Conservation (phyloP, 1,284 basidiomycete species). For the Peniophora sp. region DNA sequence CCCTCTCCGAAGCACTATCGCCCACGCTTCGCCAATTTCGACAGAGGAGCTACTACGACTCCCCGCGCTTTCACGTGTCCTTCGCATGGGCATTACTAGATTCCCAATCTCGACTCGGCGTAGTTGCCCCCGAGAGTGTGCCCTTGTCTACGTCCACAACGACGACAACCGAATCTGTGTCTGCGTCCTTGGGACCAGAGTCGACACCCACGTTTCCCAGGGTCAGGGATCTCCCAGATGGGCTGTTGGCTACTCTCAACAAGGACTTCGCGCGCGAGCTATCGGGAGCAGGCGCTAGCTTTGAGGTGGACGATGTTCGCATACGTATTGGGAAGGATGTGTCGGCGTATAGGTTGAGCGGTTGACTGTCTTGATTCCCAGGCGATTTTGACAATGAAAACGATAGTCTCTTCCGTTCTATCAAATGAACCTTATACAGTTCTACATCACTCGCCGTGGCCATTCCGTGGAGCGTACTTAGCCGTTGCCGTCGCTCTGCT, state of each 20-base stretch:
- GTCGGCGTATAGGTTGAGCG: slow-evolving; percentile 8
- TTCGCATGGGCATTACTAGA: slow-evolving; percentile 80
- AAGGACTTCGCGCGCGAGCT: slow-evolving; percentile 28
- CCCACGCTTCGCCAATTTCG: slow-evolving; percentile 48
- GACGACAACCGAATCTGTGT: background rate
- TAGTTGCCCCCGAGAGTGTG: slow-evolving; percentile 26
- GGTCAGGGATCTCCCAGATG: background rate
- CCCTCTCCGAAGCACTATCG: slow-evolving; percentile 42
- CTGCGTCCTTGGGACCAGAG: background rate
- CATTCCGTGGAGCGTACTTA: too few species aligned
- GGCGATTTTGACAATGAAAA: too few species aligned
- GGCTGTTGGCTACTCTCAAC: slow-evolving; percentile 42
- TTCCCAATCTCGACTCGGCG: too few species aligned
- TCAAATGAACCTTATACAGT: too few species aligned
- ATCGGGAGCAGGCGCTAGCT: slow-evolving; percentile 37
- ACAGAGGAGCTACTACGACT: slow-evolving; percentile 65
- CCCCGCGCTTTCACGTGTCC: slow-evolving; percentile 74
- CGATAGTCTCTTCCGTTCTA: too few species aligned
- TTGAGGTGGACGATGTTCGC: slow-evolving; percentile 44
- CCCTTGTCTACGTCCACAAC: background rate
- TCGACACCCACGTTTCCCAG: background rate
- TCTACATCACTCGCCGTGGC: too few species aligned
- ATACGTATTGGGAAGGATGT: slow-evolving; percentile 63
- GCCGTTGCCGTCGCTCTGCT: too few species aligned
- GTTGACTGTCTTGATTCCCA: too few species aligned